phyloP scores from a whole-genome alignment of 2,329 filamentous ascomycete species.

The Monilinia vaccinii-corymbosi region DNA sequence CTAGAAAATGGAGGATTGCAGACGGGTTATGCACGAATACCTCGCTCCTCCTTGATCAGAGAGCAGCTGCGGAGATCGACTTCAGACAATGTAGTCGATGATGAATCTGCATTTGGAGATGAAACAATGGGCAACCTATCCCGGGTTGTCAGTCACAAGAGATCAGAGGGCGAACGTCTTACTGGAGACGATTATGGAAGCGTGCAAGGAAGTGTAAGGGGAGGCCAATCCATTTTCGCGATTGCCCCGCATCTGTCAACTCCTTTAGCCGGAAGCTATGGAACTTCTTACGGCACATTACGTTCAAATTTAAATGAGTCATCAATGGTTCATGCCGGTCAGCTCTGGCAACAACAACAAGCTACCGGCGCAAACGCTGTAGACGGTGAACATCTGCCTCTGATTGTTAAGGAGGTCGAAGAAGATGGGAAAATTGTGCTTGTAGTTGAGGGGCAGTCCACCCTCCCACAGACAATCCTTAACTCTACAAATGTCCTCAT shows the following conservation, averaged over 20 bases:
- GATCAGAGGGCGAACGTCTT: conserved; percentile 13
- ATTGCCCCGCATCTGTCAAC: conserved; percentile 54
- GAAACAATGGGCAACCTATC: conserved; percentile 16
- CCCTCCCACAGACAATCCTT: conserved; percentile 88
- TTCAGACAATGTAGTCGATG: conserved; percentile 25
- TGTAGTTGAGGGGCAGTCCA: conserved; percentile 86
- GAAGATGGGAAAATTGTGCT: conserved; percentile 80
- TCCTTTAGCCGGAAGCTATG: conserved; percentile 64
- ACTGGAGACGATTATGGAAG: conserved; percentile 19
- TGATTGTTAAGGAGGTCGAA: conserved; percentile 83
- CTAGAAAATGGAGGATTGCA: conserved; percentile 24
- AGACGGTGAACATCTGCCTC: conserved; percentile 57
- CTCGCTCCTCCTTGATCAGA: conserved; percentile 35
- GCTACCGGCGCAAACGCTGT: conserved; percentile 33
- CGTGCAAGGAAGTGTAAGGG: conserved; percentile 28
- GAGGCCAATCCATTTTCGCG: conserved; percentile 45
- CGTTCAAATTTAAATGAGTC: conserved; percentile 25
- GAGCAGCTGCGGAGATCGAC: conserved; percentile 41
- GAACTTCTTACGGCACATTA: conserved; percentile 50
- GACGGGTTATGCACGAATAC: conserved; percentile 19
- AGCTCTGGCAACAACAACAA: conserved; percentile 44
- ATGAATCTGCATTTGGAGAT: conserved; percentile 16
- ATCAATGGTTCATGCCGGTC: conserved; percentile 43
- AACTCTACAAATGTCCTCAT: conserved; percentile 81
- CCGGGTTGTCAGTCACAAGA: conserved; percentile 34